Evolutionary conservation across 1,284 basidiomycete species (phyloP).

Genomic region (Cryptococcus deneoformans): DNA sequence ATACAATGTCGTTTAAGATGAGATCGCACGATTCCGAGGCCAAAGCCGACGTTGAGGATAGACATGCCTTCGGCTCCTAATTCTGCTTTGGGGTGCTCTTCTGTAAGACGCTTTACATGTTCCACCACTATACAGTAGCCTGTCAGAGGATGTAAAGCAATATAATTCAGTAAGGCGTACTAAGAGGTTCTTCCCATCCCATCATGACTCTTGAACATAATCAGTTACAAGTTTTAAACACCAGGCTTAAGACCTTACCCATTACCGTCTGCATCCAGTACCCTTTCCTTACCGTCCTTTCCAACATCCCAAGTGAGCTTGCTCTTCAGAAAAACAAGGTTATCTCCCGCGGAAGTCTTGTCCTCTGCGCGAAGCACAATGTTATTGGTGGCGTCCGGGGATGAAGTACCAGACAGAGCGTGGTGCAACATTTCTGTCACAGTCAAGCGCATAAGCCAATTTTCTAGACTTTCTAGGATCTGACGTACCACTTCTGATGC

Average conservation of each 20-base stretch:
- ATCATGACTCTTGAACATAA: constrained; percentile 71
- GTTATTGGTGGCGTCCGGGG: constrained; percentile 19
- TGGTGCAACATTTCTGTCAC: constrained; percentile 52
- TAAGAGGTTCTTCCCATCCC: constrained; percentile 87
- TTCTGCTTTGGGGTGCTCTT: constrained; percentile 54
- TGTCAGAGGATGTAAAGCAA: constrained; percentile 17
- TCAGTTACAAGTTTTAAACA: background rate
- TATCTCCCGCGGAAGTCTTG: constrained; percentile 67
- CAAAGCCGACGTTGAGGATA: constrained; percentile 90
- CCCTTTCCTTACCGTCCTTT: constrained; percentile 67
- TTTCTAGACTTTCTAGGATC: background rate
- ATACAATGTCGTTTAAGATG: background rate
- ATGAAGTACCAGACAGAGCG: constrained; percentile 26
- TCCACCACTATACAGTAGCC: constrained; percentile 47
- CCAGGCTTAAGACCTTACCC: constrained; percentile 54
- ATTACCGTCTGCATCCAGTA: constrained; percentile 59
- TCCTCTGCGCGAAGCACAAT: constrained; percentile 54
- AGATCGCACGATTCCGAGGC: constrained; percentile 78
- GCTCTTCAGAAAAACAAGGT: constrained; percentile 70
- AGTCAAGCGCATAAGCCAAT: background rate
- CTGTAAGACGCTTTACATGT: constrained; percentile 56
- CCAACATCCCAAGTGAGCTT: constrained; percentile 69
- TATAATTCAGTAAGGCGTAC: constrained; percentile 47
- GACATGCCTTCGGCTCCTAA: constrained; percentile 55
- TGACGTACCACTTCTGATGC: constrained; percentile 70